Conservation (phyloP, 2,329 filamentous ascomycete genomes). For the Cercospora sp. region DNA sequence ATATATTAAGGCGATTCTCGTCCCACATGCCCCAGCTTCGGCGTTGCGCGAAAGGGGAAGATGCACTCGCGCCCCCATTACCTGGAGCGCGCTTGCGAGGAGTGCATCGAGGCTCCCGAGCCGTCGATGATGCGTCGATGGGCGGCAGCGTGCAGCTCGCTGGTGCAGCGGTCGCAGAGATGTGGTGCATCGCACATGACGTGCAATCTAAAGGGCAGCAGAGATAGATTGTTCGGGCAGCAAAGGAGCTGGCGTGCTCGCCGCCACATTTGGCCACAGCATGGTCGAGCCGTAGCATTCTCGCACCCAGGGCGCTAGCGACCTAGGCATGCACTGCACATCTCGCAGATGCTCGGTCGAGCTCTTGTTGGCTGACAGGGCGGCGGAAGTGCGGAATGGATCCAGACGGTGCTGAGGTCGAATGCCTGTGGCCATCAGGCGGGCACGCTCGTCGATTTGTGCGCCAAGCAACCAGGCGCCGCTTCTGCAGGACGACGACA, state of each 20-base stretch:
- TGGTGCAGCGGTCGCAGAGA: constrained; percentile 20
- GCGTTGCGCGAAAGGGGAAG: constrained; percentile 24
- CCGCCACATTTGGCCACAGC: constrained; percentile 28
- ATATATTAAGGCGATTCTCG: constrained; percentile 29
- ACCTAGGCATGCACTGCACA: constrained; percentile 25
- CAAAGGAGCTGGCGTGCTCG: constrained; percentile 24
- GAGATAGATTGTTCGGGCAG: constrained; percentile 25
- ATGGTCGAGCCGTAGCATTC: constrained; percentile 27
- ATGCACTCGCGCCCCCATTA: constrained; percentile 15
- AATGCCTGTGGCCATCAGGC: constrained; percentile 15
- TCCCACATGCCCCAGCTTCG: constrained; percentile 22
- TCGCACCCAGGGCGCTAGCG: constrained; percentile 25
- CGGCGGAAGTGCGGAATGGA: constrained; percentile 19
- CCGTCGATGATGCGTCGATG: constrained; percentile 14
- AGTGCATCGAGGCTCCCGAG: constrained; percentile 11
- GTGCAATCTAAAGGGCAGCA: constrained; percentile 21
- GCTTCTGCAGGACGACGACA: not conserved
- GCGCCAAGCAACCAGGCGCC: constrained; percentile 1
- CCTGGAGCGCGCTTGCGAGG: constrained; percentile 11
- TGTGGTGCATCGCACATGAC: constrained; percentile 30
- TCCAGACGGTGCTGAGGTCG: constrained; percentile 14
- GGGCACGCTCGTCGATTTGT: constrained; percentile 11
- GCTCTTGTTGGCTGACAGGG: constrained; percentile 24
- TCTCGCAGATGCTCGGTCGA: constrained; percentile 32
- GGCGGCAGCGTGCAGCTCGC: constrained; percentile 13